Evolutionary conservation across 1,284 basidiomycete genomes (phyloP).

Genomic region (Ceraceosorus guamensis): DNA sequence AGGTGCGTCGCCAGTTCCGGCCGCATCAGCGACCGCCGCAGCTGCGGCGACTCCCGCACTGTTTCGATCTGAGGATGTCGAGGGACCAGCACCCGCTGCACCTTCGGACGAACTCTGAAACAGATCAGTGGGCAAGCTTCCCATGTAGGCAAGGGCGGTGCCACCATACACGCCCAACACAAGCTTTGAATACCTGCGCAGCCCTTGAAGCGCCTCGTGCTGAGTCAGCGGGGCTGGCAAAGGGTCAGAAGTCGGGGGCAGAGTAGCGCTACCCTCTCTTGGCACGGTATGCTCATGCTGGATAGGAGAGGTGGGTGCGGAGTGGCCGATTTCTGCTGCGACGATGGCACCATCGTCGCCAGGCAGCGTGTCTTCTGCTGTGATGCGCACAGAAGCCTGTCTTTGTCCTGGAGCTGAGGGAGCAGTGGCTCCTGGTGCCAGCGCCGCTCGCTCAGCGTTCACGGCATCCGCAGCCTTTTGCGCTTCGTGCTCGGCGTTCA

Average conservation of each 20-base stretch:
- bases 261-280: constrained; percentile 7
- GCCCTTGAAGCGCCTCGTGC: constrained; percentile 24
- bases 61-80: neutral
- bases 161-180: constrained; percentile 41
- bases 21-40: neutral
- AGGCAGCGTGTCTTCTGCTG: constrained; percentile 19
- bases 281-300: neutral
- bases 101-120: constrained; percentile 1
- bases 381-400: constrained; percentile 24
- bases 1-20: neutral
- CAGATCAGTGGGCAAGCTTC: constrained; percentile 17
- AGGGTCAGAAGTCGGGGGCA: constrained; percentile 12
- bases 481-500: constrained; percentile 13
- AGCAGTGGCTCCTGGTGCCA: neutral
- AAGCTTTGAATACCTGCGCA: constrained; percentile 34
- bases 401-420: neutral
- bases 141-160: constrained; percentile 33
- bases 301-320: neutral
- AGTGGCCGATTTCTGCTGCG: constrained; percentile 32
- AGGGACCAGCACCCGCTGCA: neutral
- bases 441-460: constrained; percentile 1
- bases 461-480: constrained; percentile 1
- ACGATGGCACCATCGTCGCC: constrained; percentile 31
- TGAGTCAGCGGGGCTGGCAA: constrained; percentile 18
- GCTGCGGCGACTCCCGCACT: neutral